phyloP scores from a whole-genome alignment of 2,329 filamentous ascomycete genomes.

The Fusarium fujikuroi region DNA sequence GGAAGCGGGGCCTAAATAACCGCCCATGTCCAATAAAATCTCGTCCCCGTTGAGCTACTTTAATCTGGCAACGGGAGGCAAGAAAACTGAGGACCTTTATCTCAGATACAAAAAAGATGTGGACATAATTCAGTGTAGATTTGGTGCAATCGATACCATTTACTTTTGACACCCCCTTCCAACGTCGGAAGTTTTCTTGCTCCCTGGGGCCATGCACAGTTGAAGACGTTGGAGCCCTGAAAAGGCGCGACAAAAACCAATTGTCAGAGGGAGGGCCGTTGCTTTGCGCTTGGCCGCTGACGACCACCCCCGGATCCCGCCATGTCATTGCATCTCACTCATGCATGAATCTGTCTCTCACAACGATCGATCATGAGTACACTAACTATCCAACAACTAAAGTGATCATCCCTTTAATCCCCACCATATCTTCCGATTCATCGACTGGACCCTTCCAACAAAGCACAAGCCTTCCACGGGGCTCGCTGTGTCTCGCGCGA shows the following conservation, averaged over 20 bases:
- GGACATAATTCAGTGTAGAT: background rate
- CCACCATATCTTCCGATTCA: slow-evolving; percentile 12
- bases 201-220: slow-evolving; percentile 1
- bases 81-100: background rate
- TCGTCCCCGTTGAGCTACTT: slow-evolving; percentile 3
- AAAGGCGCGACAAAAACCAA: slow-evolving; percentile 29
- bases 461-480: slow-evolving; percentile 33
- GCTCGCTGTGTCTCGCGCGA: slow-evolving; percentile 29
- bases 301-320: slow-evolving; percentile 32
- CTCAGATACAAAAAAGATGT: background rate
- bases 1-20: slow-evolving; percentile 28
- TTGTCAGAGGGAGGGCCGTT: slow-evolving; percentile 19
- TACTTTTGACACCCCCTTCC: background rate
- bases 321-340: slow-evolving; percentile 25
- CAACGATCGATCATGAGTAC: slow-evolving; percentile 37
- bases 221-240: slow-evolving; percentile 31
- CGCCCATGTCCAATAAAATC: slow-evolving; percentile 18
- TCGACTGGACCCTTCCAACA: slow-evolving; percentile 8
- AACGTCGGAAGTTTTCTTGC: background rate
- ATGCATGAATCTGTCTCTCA: slow-evolving; percentile 18
- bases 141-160: accelerated
- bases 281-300: slow-evolving; percentile 19
- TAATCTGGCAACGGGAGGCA: background rate
- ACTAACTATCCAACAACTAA: slow-evolving; percentile 2
- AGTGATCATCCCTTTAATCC: slow-evolving; percentile 18